Conservation (phyloP, 2,329 filamentous ascomycete genomes). For the Sporothrix inflata region DNA sequence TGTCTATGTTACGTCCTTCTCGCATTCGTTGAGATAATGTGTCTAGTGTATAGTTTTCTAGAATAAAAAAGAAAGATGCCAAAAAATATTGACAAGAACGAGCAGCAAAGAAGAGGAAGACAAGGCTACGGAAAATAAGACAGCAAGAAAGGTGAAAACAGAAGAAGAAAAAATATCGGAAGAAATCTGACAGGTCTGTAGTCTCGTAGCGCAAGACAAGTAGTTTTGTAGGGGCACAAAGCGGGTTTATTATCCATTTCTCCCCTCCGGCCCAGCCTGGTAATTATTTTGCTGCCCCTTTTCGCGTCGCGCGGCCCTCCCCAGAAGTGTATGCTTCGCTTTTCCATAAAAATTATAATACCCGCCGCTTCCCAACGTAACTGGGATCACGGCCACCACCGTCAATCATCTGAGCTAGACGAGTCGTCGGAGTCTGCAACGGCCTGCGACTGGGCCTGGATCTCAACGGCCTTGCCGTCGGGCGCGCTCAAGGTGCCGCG, state of each 20-base stretch:
- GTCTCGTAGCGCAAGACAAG: background rate
- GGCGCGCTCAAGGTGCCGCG: constrained; percentile 54
- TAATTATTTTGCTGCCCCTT: background rate
- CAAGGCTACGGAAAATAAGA: background rate
- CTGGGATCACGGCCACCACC: constrained; percentile 23
- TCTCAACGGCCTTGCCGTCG: constrained; percentile 42
- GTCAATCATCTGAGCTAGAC: constrained; percentile 11
- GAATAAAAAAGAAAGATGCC: background rate
- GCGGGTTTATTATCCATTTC: background rate
- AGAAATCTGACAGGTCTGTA: background rate
- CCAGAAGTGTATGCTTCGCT: background rate
- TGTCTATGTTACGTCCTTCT: background rate
- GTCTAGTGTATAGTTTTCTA: background rate
- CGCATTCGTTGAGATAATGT: background rate
- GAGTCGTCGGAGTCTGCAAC: constrained; percentile 20
- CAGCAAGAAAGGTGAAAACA: background rate
- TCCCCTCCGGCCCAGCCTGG: no score
- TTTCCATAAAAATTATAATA: background rate
- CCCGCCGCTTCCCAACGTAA: constrained; percentile 8
- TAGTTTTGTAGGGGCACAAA: background rate
- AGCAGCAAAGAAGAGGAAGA: background rate
- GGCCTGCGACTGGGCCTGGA: background rate
- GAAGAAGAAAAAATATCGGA: background rate
- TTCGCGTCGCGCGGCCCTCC: background rate
- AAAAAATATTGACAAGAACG: background rate